Evolutionary conservation across 805 yeast genomes (phyloP), one percentile per base, ranked within the genome.

Genomic region (Schwanniomyces yamadae): DNA sequence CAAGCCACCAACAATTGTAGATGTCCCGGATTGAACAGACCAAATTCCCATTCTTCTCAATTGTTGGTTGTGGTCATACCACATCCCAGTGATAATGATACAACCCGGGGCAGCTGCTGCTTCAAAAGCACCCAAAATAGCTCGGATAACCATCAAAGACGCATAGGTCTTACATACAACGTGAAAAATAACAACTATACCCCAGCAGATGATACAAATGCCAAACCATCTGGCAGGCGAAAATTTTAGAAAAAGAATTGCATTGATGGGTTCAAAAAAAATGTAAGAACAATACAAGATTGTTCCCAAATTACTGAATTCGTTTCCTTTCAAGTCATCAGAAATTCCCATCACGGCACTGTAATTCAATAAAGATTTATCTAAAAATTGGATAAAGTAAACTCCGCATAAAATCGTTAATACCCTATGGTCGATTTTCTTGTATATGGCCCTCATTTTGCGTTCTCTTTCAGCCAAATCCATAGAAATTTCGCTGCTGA

Each of bases 271-370:
- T 42, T 73, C 80, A 37, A 74, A 74, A 41, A 73, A 66, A 35
- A 77, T 74, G 40, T 75, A 77, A 1, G 78, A 66, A 10, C 69
- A 78, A 36, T 74, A 73, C 41, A 76, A 69, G 12, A 76, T 73
- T 1, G 82, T 75, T 21, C 77, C 73, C 33, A 77, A 50, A 45
- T 76, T 69, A 15, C 78, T 71, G 47, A 70, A 77, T 33, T 78
- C 73, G 37, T 57, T 51, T 26, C 75, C 64, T 5, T 70, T 58
- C 41, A 77, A 59, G 46, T 75, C 66, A 2, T 62, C 52, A 48
- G 71, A 74, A 45, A 79, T 75, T 1, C 84, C 84, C 82, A 80
- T 75, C 1, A 79, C 78, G 11, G 80, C 80, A 2, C 84, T 80
- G 48, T 78, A 77, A 43, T 78, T 78, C 25, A 75, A 55, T 33